Percentiles rank a stretch among this genome's conserved stretches.
Evolutionary conservation across 2,329 filamentous ascomycete genomes (phyloP).

Genomic region (Stromatinia cepivora): DNA sequence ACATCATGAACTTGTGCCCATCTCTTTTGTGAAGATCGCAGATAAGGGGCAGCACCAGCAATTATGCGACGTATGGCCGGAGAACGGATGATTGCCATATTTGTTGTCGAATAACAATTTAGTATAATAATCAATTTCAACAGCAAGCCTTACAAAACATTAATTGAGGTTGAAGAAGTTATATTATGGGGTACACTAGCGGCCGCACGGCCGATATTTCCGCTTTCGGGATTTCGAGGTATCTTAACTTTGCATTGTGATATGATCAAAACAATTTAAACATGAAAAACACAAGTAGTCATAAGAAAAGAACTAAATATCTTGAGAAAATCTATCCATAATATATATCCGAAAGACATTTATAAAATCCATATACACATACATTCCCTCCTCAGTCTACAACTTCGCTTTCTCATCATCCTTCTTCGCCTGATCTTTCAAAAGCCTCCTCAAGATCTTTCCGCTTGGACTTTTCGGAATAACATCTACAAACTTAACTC

Average conservation of each 20-base stretch:
- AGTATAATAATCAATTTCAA: neutral
- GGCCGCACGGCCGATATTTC: neutral
- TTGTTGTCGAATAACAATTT: constrained; percentile 10
- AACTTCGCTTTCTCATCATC: constrained; percentile 29
- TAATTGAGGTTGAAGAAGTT: neutral
- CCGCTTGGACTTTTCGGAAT: constrained; percentile 68
- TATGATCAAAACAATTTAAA: neutral
- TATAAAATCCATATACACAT: neutral
- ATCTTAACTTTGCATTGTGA: neutral
- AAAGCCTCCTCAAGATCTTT: constrained; percentile 51
- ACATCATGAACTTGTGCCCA: constrained; percentile 93
- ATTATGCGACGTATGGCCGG: constrained; percentile 49
- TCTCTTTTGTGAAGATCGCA: constrained; percentile 61
- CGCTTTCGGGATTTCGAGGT: neutral
- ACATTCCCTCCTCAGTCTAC: neutral
- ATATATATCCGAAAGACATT: neutral
- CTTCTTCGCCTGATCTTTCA: constrained; percentile 45
- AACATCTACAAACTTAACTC: constrained; percentile 62
- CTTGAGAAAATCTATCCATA: neutral
- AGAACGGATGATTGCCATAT: constrained; percentile 53
- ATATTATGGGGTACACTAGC: neutral
- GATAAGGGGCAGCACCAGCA: constrained; percentile 37
- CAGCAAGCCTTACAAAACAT: neutral
- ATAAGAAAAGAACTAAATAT: neutral
- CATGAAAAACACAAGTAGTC: neutral